Base-by-base conservation (phyloP, 2,329 filamentous ascomycete genomes). In the Alternaria novae-zelandiae region DNA sequence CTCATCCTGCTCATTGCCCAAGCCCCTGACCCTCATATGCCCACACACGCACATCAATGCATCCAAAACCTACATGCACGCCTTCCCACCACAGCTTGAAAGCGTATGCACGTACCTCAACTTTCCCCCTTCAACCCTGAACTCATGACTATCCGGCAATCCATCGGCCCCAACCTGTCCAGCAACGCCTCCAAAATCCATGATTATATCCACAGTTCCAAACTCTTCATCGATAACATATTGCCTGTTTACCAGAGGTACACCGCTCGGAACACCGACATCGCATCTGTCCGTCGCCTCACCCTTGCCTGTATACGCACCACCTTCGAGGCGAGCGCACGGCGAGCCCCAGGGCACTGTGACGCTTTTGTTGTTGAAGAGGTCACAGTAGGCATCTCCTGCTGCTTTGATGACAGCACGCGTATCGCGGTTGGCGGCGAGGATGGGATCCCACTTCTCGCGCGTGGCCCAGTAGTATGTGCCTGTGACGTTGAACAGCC, bases 81-180 rank as follows among this genome's bases (percentile, higher is more conserved):
- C 57, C 47, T 64, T 68, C 3, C 71, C 71, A 5, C 73, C 73
- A 69, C 73, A 75, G 4, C 65, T 68, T 23, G 64, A 67, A 41
- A 76, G 65, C 13, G 74, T 77, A 66, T 77, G 74, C 53, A 77
- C 72, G 69, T 70, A 77, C 32, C 74, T 67, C 61, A 77, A 47
- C 67, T 74, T 76, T 20, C 74, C 73, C 4, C 65, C 62, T 63
- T 77, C 74, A 44, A 77, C 53, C 50, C 74, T 63, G 55, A 77
- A 77, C 50, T 76, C 74, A 71, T 77, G 74, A 49, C 71, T 74
- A 69, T 77, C 74, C n/a, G 74, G 74, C 64, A 75, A 55, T 2
- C 74, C 74, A 12, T 59, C 61, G 0, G 57, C 65, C 4, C 67
- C 68, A 6, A 36, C 41, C 26, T 59, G 23, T 4, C 71, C 68